Evolutionary conservation across 2,329 filamentous ascomycete species (phyloP).

Genomic region (Mycosphaerella sp.): DNA sequence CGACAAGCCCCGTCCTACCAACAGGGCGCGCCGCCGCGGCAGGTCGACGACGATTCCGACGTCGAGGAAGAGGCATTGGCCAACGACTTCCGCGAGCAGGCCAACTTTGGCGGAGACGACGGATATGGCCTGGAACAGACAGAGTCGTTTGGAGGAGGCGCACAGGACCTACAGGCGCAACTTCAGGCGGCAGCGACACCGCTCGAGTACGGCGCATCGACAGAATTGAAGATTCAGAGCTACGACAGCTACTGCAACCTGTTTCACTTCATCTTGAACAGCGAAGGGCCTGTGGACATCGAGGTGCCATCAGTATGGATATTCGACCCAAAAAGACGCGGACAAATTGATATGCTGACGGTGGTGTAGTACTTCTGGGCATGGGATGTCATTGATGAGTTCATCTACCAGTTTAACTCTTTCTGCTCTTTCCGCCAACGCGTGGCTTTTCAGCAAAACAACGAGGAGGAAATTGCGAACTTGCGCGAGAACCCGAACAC

Average conservation of each 20-base stretch:
- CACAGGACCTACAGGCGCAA: conserved; percentile 89
- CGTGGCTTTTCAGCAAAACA: conserved; percentile 64
- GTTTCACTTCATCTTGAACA: conserved; percentile 99
- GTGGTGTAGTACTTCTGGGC: conserved; percentile 89
- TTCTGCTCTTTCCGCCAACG: conserved; percentile 96
- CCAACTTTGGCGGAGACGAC: conserved; percentile 71
- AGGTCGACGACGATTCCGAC: conserved; percentile 61
- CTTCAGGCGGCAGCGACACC: conserved; percentile 88
- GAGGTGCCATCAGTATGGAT: conserved; percentile 85
- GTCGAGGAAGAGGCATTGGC: conserved; percentile 93
- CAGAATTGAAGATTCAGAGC: conserved; percentile 96
- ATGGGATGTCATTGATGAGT: conserved; percentile 99
- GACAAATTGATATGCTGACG: neutral
- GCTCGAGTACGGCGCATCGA: conserved; percentile 87
- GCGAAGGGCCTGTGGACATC: conserved; percentile 94
- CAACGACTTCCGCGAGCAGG: conserved; percentile 93
- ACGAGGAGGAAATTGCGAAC: conserved; percentile 85
- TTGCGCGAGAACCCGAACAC: conserved; percentile 97
- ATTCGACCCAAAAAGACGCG: conserved; percentile 3
- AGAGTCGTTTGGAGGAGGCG: conserved; percentile 55
- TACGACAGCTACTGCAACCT: conserved; percentile 99
- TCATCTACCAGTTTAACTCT: conserved; percentile 99
- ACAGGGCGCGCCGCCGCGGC: conserved; percentile 36
- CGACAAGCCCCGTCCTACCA: conserved; percentile 37
- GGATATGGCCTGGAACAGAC: conserved; percentile 64